These are phyloP conservation scores for Spiraea crenata DNA, from an alignment of 331 rosid species.

Conservation along the genomic window DNA sequence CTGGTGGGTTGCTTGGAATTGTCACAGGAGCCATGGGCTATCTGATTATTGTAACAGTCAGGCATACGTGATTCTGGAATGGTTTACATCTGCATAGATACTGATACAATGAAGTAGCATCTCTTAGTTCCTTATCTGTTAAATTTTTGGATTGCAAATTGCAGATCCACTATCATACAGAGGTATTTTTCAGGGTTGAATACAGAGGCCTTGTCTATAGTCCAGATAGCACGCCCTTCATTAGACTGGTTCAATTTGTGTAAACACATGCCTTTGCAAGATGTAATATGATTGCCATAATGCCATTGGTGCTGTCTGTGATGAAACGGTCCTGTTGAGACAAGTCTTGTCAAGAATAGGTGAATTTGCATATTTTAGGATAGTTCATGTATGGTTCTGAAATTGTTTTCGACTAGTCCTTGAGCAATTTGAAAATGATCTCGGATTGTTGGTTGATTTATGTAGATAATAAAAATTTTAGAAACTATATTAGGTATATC, in stretches of 20 bases:
- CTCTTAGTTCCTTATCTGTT: constrained; percentile 15
- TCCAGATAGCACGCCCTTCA: constrained; percentile 24
- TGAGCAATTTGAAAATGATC: too few species aligned
- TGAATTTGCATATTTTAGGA: too few species aligned
- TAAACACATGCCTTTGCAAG: constrained; percentile 24
- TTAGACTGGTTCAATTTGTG: constrained; percentile 15
- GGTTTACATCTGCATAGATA: not conserved
- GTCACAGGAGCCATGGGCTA: constrained; percentile 54
- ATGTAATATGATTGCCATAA: constrained; percentile 29
- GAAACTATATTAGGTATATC: too few species aligned
- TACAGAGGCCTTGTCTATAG: constrained; percentile 15
- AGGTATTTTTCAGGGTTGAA: not conserved
- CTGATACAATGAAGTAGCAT: constrained; percentile 28
- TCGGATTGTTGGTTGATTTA: too few species aligned
- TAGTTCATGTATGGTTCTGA: too few species aligned
- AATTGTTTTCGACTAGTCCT: too few species aligned
- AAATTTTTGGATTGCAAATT: constrained; percentile 29
- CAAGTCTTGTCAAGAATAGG: too few species aligned
- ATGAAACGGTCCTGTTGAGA: constrained; percentile 9
- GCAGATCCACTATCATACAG: constrained; percentile 8
- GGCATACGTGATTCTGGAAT: constrained; percentile 23
- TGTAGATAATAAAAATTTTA: too few species aligned
- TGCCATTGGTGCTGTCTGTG: constrained; percentile 11
- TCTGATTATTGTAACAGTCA: constrained; percentile 36
- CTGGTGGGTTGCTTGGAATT: constrained; percentile 76